Percentiles rank a stretch among this genome's conserved stretches.
phyloP scores from a whole-genome alignment of 2,329 filamentous ascomycete genomes.

The Penicillium sp. region DNA sequence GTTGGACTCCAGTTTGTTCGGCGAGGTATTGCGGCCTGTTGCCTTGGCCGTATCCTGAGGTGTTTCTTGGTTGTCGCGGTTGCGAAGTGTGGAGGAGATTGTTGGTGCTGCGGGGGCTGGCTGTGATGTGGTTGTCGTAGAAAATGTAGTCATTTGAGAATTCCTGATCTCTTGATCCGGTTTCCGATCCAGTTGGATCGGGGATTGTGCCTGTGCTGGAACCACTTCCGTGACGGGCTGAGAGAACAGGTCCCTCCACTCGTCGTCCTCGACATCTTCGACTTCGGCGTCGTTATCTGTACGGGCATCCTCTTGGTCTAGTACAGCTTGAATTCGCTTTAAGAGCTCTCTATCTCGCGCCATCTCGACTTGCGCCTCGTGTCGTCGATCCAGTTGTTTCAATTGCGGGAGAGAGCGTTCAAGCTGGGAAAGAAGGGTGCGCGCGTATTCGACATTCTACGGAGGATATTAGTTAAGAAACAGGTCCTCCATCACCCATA shows the following conservation, averaged over 20 bases:
- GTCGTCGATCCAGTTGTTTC: conserved; percentile 39
- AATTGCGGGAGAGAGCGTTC: conserved; percentile 41
- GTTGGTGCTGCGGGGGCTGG: conserved; percentile 12
- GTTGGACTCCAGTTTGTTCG: conserved; percentile 43
- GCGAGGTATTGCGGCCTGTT: conserved; percentile 13
- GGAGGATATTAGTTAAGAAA: neutral
- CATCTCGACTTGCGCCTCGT: conserved; percentile 42
- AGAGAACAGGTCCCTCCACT: conserved; percentile 27
- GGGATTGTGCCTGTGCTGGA: neutral
- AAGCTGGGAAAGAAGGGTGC: conserved; percentile 40
- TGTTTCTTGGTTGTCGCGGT: conserved; percentile 16
- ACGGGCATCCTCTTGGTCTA: conserved; percentile 33
- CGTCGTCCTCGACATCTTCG: conserved; percentile 8
- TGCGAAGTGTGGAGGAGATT: conserved; percentile 25
- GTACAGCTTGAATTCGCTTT: conserved; percentile 31
- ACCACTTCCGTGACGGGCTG: conserved; percentile 24
- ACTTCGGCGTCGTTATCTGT: conserved; percentile 22
- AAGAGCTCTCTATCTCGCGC: conserved; percentile 37
- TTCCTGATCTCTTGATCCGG: neutral
- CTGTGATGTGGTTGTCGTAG: conserved; percentile 9
- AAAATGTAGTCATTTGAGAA: conserved; percentile 4
- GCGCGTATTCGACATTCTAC: conserved; percentile 48
- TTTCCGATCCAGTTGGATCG: neutral
- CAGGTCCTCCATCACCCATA: neutral
- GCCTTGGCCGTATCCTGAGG: conserved; percentile 17